These are phyloP conservation scores for Erysimum cheiranthoides DNA, from an alignment of 345 rosid species.

Conservation along the genomic window DNA sequence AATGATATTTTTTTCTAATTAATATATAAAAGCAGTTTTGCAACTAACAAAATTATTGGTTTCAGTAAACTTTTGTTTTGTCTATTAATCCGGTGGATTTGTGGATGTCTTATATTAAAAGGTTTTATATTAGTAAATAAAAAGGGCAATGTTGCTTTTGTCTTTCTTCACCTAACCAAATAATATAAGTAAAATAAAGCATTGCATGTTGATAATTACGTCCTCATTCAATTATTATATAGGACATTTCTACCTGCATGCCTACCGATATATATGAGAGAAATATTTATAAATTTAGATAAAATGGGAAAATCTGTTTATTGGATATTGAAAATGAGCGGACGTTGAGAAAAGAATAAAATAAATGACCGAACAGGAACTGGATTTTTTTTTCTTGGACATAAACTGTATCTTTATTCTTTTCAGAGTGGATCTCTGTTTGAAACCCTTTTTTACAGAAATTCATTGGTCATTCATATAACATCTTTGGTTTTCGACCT, in stretches of 20 bases:
- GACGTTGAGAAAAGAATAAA: background rate
- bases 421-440: background rate
- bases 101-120: background rate
- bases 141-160: background rate
- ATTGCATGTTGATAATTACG: slow-evolving; percentile 29
- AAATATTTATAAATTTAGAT: background rate
- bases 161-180: slow-evolving; percentile 36
- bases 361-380: background rate
- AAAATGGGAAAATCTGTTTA: background rate
- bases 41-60: background rate
- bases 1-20: background rate
- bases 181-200: slow-evolving; percentile 9
- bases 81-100: background rate
- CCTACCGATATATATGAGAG: no score
- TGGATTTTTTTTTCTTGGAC: background rate
- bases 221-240: background rate
- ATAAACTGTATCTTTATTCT: background rate
- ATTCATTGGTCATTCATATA: background rate
- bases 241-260: background rate
- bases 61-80: background rate
- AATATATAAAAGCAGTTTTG: background rate
- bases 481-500: background rate
- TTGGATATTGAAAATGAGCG: background rate
- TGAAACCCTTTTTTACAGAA: background rate
- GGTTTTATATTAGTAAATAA: background rate